phyloP scores from a whole-genome alignment of 1,284 basidiomycete genomes.

The Thecaphora thlaspeos region DNA sequence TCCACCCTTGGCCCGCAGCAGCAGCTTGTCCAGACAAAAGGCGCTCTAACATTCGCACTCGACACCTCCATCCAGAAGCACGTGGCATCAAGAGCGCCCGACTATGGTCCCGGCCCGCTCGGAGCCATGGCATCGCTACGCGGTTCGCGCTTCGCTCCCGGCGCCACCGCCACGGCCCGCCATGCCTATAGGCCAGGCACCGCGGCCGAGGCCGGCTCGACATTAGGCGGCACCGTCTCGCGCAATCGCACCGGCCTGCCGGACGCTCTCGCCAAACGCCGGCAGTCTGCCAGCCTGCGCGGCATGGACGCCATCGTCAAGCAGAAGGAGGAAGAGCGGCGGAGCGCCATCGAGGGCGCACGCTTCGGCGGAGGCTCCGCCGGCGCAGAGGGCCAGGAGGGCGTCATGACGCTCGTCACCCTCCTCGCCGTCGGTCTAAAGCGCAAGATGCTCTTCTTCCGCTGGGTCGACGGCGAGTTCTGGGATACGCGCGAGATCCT shows the following conservation, averaged over 20 bases:
- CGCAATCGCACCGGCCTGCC: not conserved
- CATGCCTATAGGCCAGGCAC: conserved; percentile 7
- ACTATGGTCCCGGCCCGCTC: conserved; percentile 32
- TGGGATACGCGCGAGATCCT: conserved; percentile 73
- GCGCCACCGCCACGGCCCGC: not conserved
- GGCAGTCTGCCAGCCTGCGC: conserved; percentile 37
- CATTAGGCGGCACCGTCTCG: no score
- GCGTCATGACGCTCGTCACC: conserved; percentile 62
- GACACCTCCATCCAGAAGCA: conserved; percentile 65
- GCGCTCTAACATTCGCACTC: conserved; percentile 76
- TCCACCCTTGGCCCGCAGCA: conserved; percentile 65
- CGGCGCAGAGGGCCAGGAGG: conserved; percentile 21
- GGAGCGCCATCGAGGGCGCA: conserved; percentile 34
- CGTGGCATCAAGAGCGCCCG: conserved; percentile 10
- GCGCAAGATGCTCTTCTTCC: conserved; percentile 78
- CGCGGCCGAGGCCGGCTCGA: not conserved
- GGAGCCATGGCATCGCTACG: conserved; percentile 18
- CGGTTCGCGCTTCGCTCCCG: not conserved
- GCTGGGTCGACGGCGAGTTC: conserved; percentile 77
- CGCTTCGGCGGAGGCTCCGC: conserved; percentile 25
- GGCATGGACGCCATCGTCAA: conserved; percentile 40
- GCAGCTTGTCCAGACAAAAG: conserved; percentile 65
- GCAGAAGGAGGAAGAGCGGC: conserved; percentile 29
- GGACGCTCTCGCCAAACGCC: conserved; percentile 19
- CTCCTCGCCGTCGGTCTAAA: conserved; percentile 80